Evolutionary conservation across 208 protist genomes (phyloP).

Genomic region (Acanthamoeba sp.): DNA sequence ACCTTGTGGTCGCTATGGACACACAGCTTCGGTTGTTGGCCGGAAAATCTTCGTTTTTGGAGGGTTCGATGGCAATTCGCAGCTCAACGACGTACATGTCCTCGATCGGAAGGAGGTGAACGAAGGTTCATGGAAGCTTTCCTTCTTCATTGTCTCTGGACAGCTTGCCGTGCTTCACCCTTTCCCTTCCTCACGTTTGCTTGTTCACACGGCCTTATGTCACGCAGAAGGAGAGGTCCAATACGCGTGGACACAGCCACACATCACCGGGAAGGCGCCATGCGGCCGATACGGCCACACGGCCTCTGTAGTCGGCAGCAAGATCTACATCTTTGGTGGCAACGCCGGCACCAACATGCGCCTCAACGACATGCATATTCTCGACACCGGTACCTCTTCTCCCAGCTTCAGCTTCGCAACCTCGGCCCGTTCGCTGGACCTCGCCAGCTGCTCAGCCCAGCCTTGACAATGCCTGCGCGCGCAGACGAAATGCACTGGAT

Average conservation of each 20-base stretch:
- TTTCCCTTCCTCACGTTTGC: too few relatives aligned
- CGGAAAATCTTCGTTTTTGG: conserved; percentile 39
- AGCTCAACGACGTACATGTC: conserved; percentile 49
- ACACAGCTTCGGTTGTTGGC: conserved; percentile 33
- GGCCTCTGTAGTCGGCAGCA: conserved; percentile 28
- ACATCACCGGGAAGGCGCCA: conserved; percentile 18
- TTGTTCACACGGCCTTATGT: not conserved
- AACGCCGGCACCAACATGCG: conserved; percentile 63
- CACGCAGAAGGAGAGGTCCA: not conserved
- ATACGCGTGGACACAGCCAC: conserved; percentile 17
- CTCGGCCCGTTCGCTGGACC: too few relatives aligned
- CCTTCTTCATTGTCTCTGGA: too few relatives aligned
- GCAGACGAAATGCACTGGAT: conserved; percentile 60
- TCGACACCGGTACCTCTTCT: not conserved
- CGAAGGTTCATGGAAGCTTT: not conserved
- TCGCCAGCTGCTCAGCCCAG: too few relatives aligned
- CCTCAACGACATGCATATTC: conserved; percentile 70
- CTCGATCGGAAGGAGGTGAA: not conserved
- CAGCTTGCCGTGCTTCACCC: not conserved
- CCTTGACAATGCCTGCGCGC: not conserved
- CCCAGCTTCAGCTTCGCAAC: too few relatives aligned
- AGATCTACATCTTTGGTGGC: conserved; percentile 71
- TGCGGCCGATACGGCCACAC: conserved; percentile 62
- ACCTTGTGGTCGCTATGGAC: conserved; percentile 31
- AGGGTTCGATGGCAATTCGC: conserved; percentile 54